phyloP scores from a whole-genome alignment of 75 land plant genomes.

The Azolla pinnata region DNA sequence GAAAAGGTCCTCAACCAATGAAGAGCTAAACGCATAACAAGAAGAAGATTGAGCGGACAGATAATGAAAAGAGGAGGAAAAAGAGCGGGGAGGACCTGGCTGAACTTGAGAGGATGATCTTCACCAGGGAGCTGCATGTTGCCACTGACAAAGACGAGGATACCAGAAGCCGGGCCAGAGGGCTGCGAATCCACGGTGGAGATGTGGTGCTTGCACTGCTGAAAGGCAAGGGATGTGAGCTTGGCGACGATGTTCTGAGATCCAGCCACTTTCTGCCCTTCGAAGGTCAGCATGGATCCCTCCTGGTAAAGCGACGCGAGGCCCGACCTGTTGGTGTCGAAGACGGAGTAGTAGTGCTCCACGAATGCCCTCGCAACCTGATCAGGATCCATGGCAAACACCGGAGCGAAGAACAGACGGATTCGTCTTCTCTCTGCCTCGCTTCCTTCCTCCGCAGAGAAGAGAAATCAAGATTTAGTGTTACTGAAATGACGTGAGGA shows the following conservation, averaged over 20 bases:
- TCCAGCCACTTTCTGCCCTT: slow-evolving; percentile 71
- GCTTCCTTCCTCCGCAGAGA: too few species aligned
- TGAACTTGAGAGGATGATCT: slow-evolving; percentile 83
- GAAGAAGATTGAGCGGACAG: too few species aligned
- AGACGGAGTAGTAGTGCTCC: slow-evolving; percentile 78
- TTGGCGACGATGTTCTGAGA: slow-evolving; percentile 53
- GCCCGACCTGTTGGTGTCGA: slow-evolving; percentile 56
- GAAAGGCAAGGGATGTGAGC: slow-evolving; percentile 67
- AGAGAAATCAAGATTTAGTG: too few species aligned
- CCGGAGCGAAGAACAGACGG: too few species aligned
- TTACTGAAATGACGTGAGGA: too few species aligned
- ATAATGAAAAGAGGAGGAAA: too few species aligned
- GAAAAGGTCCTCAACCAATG: too few species aligned
- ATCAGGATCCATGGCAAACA: slow-evolving; percentile 98
- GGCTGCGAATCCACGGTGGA: slow-evolving; percentile 91
- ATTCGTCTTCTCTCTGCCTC: too few species aligned
- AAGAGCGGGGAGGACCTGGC: too few species aligned
- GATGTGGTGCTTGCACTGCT: slow-evolving; percentile 66
- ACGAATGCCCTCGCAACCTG: slow-evolving; percentile 70
- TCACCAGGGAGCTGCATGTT: slow-evolving; percentile 76
- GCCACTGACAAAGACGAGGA: slow-evolving; percentile 88
- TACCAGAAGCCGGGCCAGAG: slow-evolving; percentile 73
- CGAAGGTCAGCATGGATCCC: slow-evolving; percentile 76
- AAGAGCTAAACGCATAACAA: too few species aligned
- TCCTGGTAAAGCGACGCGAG: slow-evolving; percentile 70